Conservation (phyloP, 1,139 yeast species). For the Candida dubliniensis region DNA sequence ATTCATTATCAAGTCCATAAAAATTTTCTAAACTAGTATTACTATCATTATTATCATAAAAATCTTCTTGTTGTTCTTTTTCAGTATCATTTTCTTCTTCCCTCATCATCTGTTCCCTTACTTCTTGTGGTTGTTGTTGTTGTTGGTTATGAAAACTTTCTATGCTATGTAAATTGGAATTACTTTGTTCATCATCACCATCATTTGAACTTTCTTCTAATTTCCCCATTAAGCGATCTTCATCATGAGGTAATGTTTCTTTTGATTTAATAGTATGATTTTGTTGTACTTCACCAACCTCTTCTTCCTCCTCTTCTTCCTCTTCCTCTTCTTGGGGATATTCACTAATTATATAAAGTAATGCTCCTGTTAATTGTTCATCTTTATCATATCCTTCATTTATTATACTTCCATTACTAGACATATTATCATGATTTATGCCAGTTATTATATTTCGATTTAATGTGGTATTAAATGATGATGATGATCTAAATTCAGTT, state of each 20-base stretch:
- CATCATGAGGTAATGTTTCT: background rate
- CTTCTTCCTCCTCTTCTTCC: background rate
- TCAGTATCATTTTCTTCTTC: background rate
- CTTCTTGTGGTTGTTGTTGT: slow-evolving; percentile 1
- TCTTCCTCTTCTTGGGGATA: background rate
- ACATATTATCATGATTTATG: background rate
- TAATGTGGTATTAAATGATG: background rate
- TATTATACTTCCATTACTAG: background rate
- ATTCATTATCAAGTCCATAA: background rate
- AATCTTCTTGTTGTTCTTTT: too few relatives aligned
- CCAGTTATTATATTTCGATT: background rate
- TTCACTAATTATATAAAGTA: slow-evolving; percentile 11
- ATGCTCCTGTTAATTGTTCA: slow-evolving; percentile 14
- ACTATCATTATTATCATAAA: background rate
- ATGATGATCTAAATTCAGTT: background rate
- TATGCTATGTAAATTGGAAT: slow-evolving; percentile 1
- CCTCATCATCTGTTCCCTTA: background rate
- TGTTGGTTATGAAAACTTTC: background rate
- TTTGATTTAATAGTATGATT: too few relatives aligned
- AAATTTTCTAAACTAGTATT: background rate
- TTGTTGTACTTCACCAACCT: background rate
- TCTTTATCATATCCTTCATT: slow-evolving; percentile 6
- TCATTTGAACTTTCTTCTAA: slow-evolving; percentile 14
- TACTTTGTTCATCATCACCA: slow-evolving; percentile 15
- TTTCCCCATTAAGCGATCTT: background rate